Evolutionary conservation across 169 alveolate genomes (phyloP).

Genomic region (Cryptosporidium tyzzeri): DNA sequence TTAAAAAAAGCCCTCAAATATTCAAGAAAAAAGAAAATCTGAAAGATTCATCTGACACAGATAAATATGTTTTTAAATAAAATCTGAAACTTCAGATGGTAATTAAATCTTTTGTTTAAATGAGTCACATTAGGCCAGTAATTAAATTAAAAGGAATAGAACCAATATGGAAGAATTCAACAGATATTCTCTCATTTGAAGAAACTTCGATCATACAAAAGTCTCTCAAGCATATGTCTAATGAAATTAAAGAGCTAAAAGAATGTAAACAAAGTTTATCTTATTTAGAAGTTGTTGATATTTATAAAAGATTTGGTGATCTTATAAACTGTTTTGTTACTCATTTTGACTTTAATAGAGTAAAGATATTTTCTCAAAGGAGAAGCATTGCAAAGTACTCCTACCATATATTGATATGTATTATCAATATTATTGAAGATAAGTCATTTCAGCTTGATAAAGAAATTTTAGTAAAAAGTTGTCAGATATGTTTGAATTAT

Average conservation of each 20-base stretch:
- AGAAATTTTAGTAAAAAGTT: conserved; percentile 29
- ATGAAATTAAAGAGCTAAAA: conserved; percentile 35
- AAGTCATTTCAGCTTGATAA: conserved; percentile 12
- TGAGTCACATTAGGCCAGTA: conserved; percentile 25
- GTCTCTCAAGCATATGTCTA: conserved; percentile 29
- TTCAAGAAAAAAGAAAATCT: not conserved
- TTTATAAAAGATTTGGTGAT: conserved; percentile 25
- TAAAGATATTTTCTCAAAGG: not conserved
- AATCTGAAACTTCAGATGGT: not conserved
- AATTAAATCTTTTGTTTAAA: not conserved
- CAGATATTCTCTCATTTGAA: conserved; percentile 7
- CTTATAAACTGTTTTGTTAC: conserved; percentile 27
- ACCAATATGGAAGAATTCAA: conserved; percentile 44
- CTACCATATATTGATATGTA: conserved; percentile 49
- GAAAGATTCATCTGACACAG: not conserved
- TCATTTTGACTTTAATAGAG: conserved; percentile 46
- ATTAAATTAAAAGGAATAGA: conserved; percentile 23
- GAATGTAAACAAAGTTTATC: conserved; percentile 33
- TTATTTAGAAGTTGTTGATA: not conserved
- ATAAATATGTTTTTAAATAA: not conserved
- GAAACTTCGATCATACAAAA: conserved; percentile 40
- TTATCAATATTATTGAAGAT: conserved; percentile 29
- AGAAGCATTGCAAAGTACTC: conserved; percentile 70
- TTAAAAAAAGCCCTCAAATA: not conserved
- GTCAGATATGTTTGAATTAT: conserved; percentile 65